Conservation (phyloP, 176 grass and related monocot species). For the Raddia distichophylla region DNA sequence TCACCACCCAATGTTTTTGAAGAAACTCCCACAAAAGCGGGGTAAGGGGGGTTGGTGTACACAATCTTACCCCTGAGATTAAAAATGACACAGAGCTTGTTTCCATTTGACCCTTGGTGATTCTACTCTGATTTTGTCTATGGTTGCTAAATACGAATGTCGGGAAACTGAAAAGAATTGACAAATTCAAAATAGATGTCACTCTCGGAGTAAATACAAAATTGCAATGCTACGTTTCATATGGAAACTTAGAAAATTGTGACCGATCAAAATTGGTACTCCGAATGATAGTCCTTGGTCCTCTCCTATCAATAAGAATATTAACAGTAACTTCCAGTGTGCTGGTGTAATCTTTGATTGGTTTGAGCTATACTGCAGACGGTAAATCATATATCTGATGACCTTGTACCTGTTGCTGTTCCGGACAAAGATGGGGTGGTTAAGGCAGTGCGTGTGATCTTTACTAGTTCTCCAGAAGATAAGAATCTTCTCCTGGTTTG, state of each 20-base stretch:
- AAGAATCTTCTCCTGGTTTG: slow-evolving; percentile 90
- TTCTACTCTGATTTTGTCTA: slow-evolving; percentile 4
- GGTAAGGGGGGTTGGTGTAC: too few species aligned
- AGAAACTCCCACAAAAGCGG: too few species aligned
- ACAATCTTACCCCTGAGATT: too few species aligned
- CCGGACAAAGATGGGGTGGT: slow-evolving; percentile 57
- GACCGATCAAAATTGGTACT: not conserved
- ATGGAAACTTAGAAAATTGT: slow-evolving; percentile 2
- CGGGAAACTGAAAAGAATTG: not conserved
- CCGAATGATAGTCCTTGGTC: not conserved
- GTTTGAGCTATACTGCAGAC: slow-evolving; percentile 57
- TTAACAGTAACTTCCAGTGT: slow-evolving; percentile 4
- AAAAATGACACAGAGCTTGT: too few species aligned
- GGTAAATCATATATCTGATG: slow-evolving; percentile 58
- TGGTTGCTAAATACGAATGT: slow-evolving; percentile 11
- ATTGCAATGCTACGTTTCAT: not conserved
- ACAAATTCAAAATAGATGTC: slow-evolving; percentile 4
- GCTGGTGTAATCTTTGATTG: slow-evolving; percentile 31
- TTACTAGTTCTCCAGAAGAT: slow-evolving; percentile 83
- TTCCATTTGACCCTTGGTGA: too few species aligned
- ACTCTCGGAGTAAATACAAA: not conserved
- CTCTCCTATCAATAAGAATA: slow-evolving; percentile 17
- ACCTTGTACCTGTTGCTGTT: slow-evolving; percentile 77
- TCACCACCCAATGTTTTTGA: too few species aligned
- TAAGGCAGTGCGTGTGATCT: slow-evolving; percentile 65